A percentile compares a stretch with the other conserved stretches of the same genome.
Conservation (phyloP, 495 filamentous ascomycete species). For the Penicillium verhagenii region DNA sequence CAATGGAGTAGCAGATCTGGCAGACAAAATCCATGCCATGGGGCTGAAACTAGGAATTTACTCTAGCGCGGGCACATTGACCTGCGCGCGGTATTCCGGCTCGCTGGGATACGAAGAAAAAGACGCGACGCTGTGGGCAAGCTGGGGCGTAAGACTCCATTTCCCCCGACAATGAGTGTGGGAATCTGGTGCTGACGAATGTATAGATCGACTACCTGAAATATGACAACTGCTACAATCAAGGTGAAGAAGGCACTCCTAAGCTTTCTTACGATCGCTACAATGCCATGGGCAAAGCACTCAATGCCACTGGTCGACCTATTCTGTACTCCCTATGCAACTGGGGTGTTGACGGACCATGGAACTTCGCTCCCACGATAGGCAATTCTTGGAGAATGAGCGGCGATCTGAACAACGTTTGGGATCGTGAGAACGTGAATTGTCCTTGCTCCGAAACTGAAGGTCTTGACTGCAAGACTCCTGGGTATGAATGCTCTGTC, state of each 20-base stretch:
- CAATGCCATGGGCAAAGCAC: constrained; percentile 59
- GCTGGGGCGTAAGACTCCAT: constrained; percentile 53
- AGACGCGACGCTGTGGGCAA: constrained; percentile 60
- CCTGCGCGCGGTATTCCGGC: constrained; percentile 49
- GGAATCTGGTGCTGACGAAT: constrained; percentile 1
- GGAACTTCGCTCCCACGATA: constrained; percentile 57
- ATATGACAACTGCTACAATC: constrained; percentile 70
- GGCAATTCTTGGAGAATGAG: constrained; percentile 58
- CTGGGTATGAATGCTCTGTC: constrained; percentile 56
- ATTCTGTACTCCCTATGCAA: constrained; percentile 66
- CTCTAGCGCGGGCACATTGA: constrained; percentile 46
- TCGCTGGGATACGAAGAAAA: constrained; percentile 57
- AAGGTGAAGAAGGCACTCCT: constrained; percentile 49
- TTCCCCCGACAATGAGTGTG: too few species aligned
- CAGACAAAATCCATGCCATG: constrained; percentile 41
- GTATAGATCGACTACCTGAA: constrained; percentile 52
- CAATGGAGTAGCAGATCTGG: constrained; percentile 48
- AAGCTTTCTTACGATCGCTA: constrained; percentile 52
- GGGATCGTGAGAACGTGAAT: constrained; percentile 27
- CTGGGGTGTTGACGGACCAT: constrained; percentile 51
- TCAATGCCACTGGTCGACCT: constrained; percentile 51
- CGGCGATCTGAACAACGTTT: constrained; percentile 40
- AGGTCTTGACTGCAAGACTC: constrained; percentile 43
- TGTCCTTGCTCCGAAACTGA: constrained; percentile 40
- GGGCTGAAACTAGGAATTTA: constrained; percentile 53